A percentile compares a stretch with the other conserved stretches of the same genome.
These are phyloP conservation scores for Collybia mongolica DNA, from an alignment of 768 basidiomycete genomes.

Conservation along the genomic window DNA sequence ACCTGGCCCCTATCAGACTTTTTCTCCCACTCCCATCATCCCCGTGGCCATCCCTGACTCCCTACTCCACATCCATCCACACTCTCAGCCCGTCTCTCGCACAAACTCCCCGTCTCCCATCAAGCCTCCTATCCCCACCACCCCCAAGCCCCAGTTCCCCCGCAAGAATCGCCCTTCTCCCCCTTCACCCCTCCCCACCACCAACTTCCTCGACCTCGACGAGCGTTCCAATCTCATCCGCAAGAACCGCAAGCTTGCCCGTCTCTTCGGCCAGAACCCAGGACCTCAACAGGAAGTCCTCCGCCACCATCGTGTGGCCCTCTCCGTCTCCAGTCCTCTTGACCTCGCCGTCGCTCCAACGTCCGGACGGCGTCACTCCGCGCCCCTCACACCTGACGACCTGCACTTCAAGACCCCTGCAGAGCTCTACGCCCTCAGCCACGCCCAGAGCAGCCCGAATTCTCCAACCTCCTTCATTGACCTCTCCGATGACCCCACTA, in stretches of 20 bases:
- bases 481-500: slow-evolving; percentile 58
- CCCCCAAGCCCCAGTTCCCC: slow-evolving; percentile 45
- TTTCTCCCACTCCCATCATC: background rate
- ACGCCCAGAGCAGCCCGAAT: slow-evolving; percentile 21
- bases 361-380: slow-evolving; percentile 50
- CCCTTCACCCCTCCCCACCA: slow-evolving; percentile 52
- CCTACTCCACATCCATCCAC: slow-evolving; percentile 17
- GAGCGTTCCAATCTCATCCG: slow-evolving; percentile 73
- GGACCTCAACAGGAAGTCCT: slow-evolving; percentile 34
- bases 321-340: slow-evolving; percentile 21
- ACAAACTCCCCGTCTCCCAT: slow-evolving; percentile 18
- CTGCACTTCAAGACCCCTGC: slow-evolving; percentile 28
- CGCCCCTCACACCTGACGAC: slow-evolving; percentile 49
- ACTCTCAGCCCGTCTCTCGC: slow-evolving; percentile 22
- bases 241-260: slow-evolving; percentile 76
- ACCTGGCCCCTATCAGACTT: slow-evolving; percentile 17
- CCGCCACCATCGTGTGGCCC: slow-evolving; percentile 16
- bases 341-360: slow-evolving; percentile 20
- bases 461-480: slow-evolving; percentile 60
- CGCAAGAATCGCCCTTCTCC: slow-evolving; percentile 17
- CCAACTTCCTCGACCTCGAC: slow-evolving; percentile 60
- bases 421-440: slow-evolving; percentile 18
- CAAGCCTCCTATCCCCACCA: slow-evolving; percentile 47
- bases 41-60: slow-evolving; percentile 5
- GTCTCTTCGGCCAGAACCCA: slow-evolving; percentile 74